These are phyloP conservation scores for Carex myosuroides DNA, from an alignment of 176 grass and related monocot species.

Conservation along the genomic window DNA sequence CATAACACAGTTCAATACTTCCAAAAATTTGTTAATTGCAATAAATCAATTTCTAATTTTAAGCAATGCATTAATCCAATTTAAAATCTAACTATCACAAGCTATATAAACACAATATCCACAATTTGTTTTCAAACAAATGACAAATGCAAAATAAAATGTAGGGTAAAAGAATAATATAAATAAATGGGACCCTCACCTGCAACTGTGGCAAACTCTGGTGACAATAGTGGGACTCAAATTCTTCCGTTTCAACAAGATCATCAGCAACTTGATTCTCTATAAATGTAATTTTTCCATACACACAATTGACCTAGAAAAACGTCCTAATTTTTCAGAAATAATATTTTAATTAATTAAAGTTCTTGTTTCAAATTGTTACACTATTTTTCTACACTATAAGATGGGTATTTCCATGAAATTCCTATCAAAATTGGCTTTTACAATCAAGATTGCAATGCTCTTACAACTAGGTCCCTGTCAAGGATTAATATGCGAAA, in stretches of 20 bases:
- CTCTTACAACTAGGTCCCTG: background rate
- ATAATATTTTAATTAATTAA: background rate
- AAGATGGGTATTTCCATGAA: background rate
- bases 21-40: background rate
- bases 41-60: background rate
- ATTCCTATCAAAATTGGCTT: background rate
- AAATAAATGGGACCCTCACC: background rate
- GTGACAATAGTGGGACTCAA: background rate
- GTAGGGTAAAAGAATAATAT: background rate
- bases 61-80: background rate
- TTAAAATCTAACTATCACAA: background rate
- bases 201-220: background rate
- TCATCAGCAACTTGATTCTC: background rate
- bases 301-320: background rate
- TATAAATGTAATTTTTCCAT: background rate
- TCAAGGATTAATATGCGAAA: background rate
- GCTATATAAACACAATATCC: background rate
- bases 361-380: background rate
- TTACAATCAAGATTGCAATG: background rate
- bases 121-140: background rate
- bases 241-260: background rate
- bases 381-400: background rate
- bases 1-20: background rate
- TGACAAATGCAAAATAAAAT: background rate
- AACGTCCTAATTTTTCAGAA: background rate